Evolutionary conservation across 1,284 basidiomycete species (phyloP).

Genomic region (Macrocystidia cucumis): DNA sequence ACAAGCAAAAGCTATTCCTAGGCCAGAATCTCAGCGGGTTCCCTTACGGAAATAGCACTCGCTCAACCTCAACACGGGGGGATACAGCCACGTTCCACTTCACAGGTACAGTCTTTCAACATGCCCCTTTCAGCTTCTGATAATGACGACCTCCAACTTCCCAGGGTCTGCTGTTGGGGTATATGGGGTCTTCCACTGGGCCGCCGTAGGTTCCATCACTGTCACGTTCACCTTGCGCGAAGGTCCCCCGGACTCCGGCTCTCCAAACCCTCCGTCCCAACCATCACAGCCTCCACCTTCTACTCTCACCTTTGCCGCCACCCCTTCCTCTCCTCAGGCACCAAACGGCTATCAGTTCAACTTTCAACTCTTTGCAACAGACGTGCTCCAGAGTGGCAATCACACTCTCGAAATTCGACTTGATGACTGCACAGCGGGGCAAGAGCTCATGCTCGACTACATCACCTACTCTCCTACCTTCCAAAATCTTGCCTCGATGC

Average conservation of each 20-base stretch:
- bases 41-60: slow-evolving; percentile 15
- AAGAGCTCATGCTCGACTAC: slow-evolving; percentile 5
- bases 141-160: not conserved
- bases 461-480: slow-evolving; percentile 6
- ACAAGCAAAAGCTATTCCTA: slow-evolving; percentile 8
- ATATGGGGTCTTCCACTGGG: slow-evolving; percentile 13
- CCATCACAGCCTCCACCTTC: slow-evolving; percentile 8
- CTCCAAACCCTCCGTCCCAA: too few relatives aligned
- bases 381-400: slow-evolving; percentile 8
- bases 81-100: slow-evolving; percentile 15
- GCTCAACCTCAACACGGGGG: slow-evolving; percentile 12
- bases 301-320: slow-evolving; percentile 7
- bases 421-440: slow-evolving; percentile 7
- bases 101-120: slow-evolving; percentile 10
- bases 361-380: slow-evolving; percentile 9
- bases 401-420: slow-evolving; percentile 14
- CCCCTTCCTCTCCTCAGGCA: slow-evolving; percentile 8
- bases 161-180: slow-evolving; percentile 13
- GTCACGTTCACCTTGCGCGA: slow-evolving; percentile 13
- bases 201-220: slow-evolving; percentile 10
- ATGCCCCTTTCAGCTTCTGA: slow-evolving; percentile 4
- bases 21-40: slow-evolving; percentile 11
- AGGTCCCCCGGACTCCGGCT: too few relatives aligned
- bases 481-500: slow-evolving; percentile 1
- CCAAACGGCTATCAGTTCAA: slow-evolving; percentile 7